A percentile compares a stretch with the other conserved stretches of the same genome.
Evolutionary conservation across 225 moss, liverwort and hornwort genomes (phyloP).

Genomic region (Lunularia cruciata): DNA sequence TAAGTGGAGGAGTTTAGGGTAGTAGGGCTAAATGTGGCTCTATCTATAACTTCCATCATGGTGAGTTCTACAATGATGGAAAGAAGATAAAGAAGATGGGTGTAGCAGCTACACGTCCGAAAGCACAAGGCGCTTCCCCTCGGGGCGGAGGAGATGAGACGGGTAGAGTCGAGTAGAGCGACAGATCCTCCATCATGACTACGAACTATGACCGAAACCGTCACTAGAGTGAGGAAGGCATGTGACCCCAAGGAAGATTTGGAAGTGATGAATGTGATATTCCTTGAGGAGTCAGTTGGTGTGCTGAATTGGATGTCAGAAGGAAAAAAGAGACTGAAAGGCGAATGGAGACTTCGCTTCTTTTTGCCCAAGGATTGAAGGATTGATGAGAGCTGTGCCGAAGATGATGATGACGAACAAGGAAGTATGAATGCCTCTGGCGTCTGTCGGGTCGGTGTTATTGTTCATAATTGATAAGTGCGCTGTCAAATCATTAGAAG

Average conservation of each 20-base stretch:
- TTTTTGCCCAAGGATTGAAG: constrained; percentile 9
- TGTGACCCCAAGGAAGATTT: background rate
- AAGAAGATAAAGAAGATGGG: constrained; percentile 2
- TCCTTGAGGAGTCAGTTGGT: constrained; percentile 17
- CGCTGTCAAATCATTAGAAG: constrained; percentile 49
- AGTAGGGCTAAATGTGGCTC: no score
- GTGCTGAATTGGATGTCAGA: constrained; percentile 14
- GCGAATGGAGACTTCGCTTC: constrained; percentile 12
- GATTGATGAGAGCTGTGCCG: constrained; percentile 26
- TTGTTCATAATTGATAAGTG: constrained; percentile 57
- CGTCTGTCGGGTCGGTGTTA: constrained; percentile 49
- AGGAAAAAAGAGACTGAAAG: constrained; percentile 21
- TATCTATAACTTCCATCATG: no score
- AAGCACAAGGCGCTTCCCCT: no score
- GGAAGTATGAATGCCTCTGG: constrained; percentile 38
- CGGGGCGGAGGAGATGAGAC: background rate
- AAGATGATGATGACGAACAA: constrained; percentile 25
- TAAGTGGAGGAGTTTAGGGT: no score
- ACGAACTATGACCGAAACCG: background rate
- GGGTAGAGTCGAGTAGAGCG: background rate
- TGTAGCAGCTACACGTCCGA: constrained; percentile 18
- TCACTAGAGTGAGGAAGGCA: background rate
- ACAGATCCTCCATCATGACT: background rate
- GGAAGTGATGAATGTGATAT: constrained; percentile 1
- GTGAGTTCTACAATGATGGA: background rate